phyloP scores from a whole-genome alignment of 306 rosid species.

The Vicia sativa region DNA sequence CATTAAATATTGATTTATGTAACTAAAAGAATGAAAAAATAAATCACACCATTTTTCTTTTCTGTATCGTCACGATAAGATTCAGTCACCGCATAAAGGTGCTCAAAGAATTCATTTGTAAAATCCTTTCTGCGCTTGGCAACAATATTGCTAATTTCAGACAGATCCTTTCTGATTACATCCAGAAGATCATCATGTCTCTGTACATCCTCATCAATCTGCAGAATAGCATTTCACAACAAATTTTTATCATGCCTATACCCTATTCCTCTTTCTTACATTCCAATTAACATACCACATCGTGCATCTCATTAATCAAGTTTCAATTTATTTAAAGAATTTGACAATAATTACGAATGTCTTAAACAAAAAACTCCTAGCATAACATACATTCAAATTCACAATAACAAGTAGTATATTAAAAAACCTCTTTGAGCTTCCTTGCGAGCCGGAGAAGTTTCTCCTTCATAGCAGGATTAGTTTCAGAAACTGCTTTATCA shows the following conservation, averaged over 20 bases:
- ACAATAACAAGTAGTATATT: slow-evolving; percentile 6
- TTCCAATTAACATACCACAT: slow-evolving; percentile 12
- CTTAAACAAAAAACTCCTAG: background rate
- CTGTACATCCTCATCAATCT: slow-evolving; percentile 92
- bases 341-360: background rate
- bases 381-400: background rate
- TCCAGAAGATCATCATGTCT: slow-evolving; percentile 79
- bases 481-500: slow-evolving; percentile 57
- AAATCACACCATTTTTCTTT: slow-evolving; percentile 66
- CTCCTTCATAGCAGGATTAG: slow-evolving; percentile 71
- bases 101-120: slow-evolving; percentile 85
- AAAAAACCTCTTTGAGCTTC: slow-evolving; percentile 81
- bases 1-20: slow-evolving; percentile 10
- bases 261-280: background rate
- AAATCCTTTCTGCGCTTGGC: slow-evolving; percentile 88
- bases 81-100: slow-evolving; percentile 73
- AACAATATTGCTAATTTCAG: slow-evolving; percentile 65
- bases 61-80: slow-evolving; percentile 62
- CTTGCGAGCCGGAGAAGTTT: slow-evolving; percentile 74
- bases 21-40: slow-evolving; percentile 28
- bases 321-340: background rate
- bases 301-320: background rate
- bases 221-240: slow-evolving; percentile 28
- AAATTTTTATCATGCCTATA: slow-evolving; percentile 7
- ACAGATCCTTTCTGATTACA: slow-evolving; percentile 48